Conservation (phyloP, 164 flowering plant genomes). For the Nelumbo lutea region DNA sequence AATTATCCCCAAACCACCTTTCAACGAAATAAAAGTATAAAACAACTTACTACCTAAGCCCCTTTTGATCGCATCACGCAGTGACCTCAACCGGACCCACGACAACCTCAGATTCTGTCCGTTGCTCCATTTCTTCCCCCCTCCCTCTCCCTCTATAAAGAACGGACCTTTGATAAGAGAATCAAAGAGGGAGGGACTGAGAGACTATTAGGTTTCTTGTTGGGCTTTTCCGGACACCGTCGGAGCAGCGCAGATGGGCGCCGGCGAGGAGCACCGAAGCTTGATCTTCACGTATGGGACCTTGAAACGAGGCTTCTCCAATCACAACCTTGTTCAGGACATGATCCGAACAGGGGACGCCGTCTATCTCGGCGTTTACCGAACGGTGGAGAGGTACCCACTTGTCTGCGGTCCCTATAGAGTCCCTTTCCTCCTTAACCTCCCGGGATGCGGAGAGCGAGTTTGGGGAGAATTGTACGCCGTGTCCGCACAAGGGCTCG, state of each 20-base stretch:
- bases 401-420: conserved; percentile 85
- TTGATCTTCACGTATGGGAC: conserved; percentile 89
- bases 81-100: no score
- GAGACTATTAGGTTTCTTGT: no score
- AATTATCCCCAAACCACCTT: no score
- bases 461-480: conserved; percentile 81
- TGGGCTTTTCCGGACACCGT: no score
- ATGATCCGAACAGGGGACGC: conserved; percentile 58
- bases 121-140: not conserved
- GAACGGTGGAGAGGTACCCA: conserved; percentile 45
- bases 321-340: conserved; percentile 61
- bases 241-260: no score
- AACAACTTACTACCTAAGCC: no score
- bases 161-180: no score
- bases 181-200: no score
- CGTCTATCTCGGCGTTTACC: conserved; percentile 37
- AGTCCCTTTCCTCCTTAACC: conserved; percentile 80
- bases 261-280: not conserved
- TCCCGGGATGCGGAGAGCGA: conserved; percentile 52
- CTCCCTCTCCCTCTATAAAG: not conserved
- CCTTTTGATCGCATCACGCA: no score
- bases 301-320: conserved; percentile 71
- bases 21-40: no score
- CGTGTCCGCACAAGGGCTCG: conserved; percentile 46
- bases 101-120: no score